Base-by-base conservation (phyloP, 108 stramenopile genomes). In the Pinguiococcus pyrenoidosus region DNA sequence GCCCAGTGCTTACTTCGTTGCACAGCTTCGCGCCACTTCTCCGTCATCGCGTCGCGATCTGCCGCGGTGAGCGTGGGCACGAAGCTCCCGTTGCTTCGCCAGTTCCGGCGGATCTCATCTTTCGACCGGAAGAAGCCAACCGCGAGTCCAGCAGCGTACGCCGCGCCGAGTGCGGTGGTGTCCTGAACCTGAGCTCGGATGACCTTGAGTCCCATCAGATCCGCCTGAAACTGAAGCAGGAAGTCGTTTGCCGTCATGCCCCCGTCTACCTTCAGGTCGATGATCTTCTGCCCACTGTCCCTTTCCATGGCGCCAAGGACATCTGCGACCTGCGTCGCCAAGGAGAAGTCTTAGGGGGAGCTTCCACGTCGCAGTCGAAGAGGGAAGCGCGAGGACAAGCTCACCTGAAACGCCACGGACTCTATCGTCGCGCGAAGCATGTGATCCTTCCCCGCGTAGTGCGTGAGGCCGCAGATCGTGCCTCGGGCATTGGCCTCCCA, bases 171-270 rank as follows among this genome's bases (percentile, higher is more conserved):
- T 1, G 84, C 80, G 1, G 97, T 99, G 14, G 94, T 99, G 68
- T 99, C 97, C 58, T 59, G 22, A 32, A 82, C 58, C 18, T 64
- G 62, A 0, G 90, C 86, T 41, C 73, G 72, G 3, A 79, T 51
- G 20, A 94, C 90, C 12, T 75, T 75, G n/a, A 78, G 77, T 37
- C 71, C 68, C 29, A 90, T 68, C 12, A 93, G 80, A 50, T 99
- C 89, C 20, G 84, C 77, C 71, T 95, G 91, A 62, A 95, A 92
- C 64, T 95, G 94, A 88, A 99, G 85, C 46, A 96, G 44, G 16
- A 90, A 51, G 21, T 62, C 51, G 69, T 94, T 95, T 35, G 69
- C 75, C 20, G 92, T 84, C 46, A 87, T 87, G 29, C 84, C 84
- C 8, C 97, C 97, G 65, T 96, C 94, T 1, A 95, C 97, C 38